Evolutionary conservation across 2,329 filamentous ascomycete genomes (phyloP).

Genomic region (Hypoxylon sp.): DNA sequence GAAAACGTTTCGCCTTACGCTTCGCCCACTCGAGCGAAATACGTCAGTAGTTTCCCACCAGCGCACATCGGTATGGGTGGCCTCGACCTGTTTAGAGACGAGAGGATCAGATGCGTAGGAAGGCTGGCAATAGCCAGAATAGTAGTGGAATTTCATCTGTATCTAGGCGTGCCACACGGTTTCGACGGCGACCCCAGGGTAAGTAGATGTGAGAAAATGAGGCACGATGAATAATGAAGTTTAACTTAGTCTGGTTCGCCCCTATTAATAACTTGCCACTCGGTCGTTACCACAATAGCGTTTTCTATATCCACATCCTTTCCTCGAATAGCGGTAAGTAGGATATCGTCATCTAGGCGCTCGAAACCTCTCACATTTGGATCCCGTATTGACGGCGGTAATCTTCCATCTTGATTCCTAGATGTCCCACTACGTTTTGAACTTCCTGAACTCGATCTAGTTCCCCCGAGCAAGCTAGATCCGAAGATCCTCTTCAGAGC

Average conservation of each 20-base stretch:
- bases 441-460: neutral
- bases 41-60: constrained; percentile 24
- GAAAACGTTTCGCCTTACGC: constrained; percentile 12
- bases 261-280: no score
- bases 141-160: constrained; percentile 27
- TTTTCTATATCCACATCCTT: no score
- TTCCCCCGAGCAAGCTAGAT: neutral
- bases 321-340: neutral
- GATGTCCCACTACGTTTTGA: neutral
- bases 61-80: constrained; percentile 26
- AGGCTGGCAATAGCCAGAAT: constrained; percentile 19
- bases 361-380: neutral
- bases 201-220: constrained; percentile 15
- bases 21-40: constrained; percentile 19
- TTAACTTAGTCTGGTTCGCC: no score
- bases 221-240: constrained; percentile 11
- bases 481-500: neutral
- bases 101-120: constrained; percentile 19
- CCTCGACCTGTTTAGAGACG: constrained; percentile 33
- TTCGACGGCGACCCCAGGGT: constrained; percentile 14
- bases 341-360: neutral
- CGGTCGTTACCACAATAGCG: no score
- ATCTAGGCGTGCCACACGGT: constrained; percentile 28
- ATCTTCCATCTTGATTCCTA: neutral
- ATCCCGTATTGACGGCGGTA: neutral